Conservation (phyloP, 306 rosid genomes). For the Pterocarpus macrocarpus region DNA sequence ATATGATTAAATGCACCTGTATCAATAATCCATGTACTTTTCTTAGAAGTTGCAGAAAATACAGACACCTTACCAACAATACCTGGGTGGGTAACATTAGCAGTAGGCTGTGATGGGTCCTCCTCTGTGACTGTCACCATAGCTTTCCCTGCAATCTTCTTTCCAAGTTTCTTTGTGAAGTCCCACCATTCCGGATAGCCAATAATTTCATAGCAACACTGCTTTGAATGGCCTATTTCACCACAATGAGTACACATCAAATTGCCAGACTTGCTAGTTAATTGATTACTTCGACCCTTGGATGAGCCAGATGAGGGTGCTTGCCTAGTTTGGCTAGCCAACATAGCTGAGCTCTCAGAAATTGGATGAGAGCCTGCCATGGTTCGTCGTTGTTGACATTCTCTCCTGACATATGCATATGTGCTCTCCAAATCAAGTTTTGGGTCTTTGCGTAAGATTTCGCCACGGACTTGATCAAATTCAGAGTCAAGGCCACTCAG, state of each 20-base stretch:
- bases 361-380: background rate
- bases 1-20: constrained; percentile 32
- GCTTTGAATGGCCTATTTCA: background rate
- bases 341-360: background rate
- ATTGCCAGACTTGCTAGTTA: background rate
- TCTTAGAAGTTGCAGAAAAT: background rate
- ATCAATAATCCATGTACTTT: constrained; percentile 31
- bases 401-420: background rate
- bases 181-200: too few relatives aligned
- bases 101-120: background rate
- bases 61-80: background rate
- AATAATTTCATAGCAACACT: too few relatives aligned
- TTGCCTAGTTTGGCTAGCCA: background rate
- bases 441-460: background rate
- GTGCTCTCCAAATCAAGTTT: background rate
- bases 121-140: background rate
- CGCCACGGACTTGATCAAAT: background rate
- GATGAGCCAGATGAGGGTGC: background rate
- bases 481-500: background rate
- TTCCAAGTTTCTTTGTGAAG: constrained; percentile 27
- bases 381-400: background rate
- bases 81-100: background rate
- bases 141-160: background rate
- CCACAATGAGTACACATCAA: background rate
- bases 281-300: too few relatives aligned